Evolutionary conservation across 305 asterid genomes (phyloP).

Genomic region (Fraxinus velutina): DNA sequence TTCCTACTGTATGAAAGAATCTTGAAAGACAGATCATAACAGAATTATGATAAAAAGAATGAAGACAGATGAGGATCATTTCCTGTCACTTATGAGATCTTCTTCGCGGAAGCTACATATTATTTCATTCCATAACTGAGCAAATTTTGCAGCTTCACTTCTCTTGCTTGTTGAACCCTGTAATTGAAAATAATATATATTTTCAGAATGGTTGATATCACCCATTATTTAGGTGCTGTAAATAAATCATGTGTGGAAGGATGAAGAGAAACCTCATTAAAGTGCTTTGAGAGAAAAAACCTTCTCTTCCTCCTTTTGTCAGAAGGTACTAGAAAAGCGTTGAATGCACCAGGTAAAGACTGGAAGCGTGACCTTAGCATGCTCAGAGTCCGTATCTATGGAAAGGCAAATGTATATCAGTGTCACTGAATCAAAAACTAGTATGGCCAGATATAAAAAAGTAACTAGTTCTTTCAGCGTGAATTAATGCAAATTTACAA

Average conservation of each 20-base stretch:
- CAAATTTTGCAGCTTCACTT: constrained; percentile 95
- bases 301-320: constrained; percentile 67
- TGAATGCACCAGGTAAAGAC: constrained; percentile 97
- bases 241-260: constrained; percentile 22
- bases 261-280: constrained; percentile 56
- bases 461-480: constrained; percentile 2
- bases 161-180: constrained; percentile 72
- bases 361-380: constrained; percentile 96
- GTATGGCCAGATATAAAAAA: constrained; percentile 4
- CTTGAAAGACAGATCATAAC: not conserved
- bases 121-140: constrained; percentile 97
- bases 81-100: constrained; percentile 96
- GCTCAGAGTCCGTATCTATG: constrained; percentile 89
- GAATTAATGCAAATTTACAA: constrained; percentile 5
- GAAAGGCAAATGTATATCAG: constrained; percentile 26
- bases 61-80: constrained; percentile 33
- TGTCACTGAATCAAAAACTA: constrained; percentile 17
- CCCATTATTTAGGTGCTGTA: constrained; percentile 20
- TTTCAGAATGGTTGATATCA: constrained; percentile 11
- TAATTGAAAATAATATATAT: constrained; percentile 18
- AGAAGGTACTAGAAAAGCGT: constrained; percentile 78
- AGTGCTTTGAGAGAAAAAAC: constrained; percentile 62
- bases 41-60: constrained; percentile 18
- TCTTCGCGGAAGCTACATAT: constrained; percentile 96
- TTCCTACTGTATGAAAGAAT: constrained; percentile 13